Base-by-base conservation (phyloP, 208 protist species). In the Acanthamoeba rhysodes region DNA sequence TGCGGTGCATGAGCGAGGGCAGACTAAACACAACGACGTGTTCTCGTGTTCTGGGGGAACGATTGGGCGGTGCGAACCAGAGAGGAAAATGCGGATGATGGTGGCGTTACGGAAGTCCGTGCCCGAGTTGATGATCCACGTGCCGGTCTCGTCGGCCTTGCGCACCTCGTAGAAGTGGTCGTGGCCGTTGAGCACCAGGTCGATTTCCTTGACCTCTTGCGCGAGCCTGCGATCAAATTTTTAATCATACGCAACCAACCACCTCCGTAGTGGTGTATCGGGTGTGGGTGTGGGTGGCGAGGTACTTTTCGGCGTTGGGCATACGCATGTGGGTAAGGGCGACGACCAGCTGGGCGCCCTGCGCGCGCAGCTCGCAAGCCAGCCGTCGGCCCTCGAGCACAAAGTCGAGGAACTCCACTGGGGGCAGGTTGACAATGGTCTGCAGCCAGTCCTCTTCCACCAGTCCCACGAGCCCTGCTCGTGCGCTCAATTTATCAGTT, bases 371-470 rank as follows among this genome's bases (percentile, higher is more conserved):
- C 76, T 95, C 91, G 24, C 6, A 16, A 24, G 72, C 91, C 91
- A 95, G 24, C 10, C 53, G 50, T 6, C 72, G 91, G 37, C 91
- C 91, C 53, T 88, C 76, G 18, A 55, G 22, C 20, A 95, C 91
- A 62, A 95, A 95, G 53, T 95, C 70, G n/a, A 62, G 48, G 91
- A 62, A 95, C 55, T 95, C 91, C 8, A 95, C 91, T 1, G 27
- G 29, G 14, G 68, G 72, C 27, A 95, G 48, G 57, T 82, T 68
- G 41, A 48, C 74, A 27, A 95, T 55, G 12, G 91, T 95, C 32
- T 70, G 37, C 76, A 95, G 91, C 91, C 91, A 95, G 22, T 95
- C 91, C 48, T 95, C 53, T n/a, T 95, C 91, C 24, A 95, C 76
- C 91, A 95, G 59, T 3, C 91, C 91, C 24, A 95, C 68, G 3